These are phyloP conservation scores for Lasiosphaeris hirsuta DNA, from an alignment of 495 filamentous ascomycete genomes.

Conservation along the genomic window DNA sequence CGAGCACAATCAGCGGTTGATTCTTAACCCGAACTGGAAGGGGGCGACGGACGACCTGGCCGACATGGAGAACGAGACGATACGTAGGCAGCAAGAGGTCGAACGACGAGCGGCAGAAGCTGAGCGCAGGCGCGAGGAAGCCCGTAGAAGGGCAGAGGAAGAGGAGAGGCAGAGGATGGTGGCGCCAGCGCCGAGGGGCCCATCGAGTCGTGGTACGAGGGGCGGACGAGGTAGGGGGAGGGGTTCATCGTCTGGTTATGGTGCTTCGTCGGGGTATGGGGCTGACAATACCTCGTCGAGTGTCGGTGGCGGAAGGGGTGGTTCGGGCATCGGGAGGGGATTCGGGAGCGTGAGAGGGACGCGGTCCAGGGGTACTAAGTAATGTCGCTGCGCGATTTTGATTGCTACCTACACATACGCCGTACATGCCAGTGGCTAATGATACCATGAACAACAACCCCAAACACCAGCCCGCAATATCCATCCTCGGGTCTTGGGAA, in stretches of 20 bases:
- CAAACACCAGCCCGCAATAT: background rate
- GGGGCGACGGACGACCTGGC: constrained; percentile 79
- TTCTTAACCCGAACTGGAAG: constrained; percentile 85
- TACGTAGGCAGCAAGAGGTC: constrained; percentile 65
- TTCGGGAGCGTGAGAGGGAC: constrained; percentile 25
- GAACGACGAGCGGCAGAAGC: constrained; percentile 73
- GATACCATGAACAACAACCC: background rate
- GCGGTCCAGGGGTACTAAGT: constrained; percentile 5
- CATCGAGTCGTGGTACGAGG: constrained; percentile 21
- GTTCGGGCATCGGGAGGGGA: constrained; percentile 42
- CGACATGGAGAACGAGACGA: constrained; percentile 75
- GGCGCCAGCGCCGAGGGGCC: constrained; percentile 32
- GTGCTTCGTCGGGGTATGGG: constrained; percentile 26
- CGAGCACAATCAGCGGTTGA: constrained; percentile 91
- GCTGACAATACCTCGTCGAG: constrained; percentile 31
- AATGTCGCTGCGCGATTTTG: background rate
- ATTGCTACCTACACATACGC: background rate
- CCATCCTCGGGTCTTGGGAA: background rate
- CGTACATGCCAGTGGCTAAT: background rate
- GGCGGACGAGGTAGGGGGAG: constrained; percentile 20
- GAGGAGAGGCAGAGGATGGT: constrained; percentile 55
- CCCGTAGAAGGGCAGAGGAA: constrained; percentile 65
- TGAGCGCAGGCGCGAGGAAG: constrained; percentile 70
- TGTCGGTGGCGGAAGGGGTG: constrained; percentile 26
- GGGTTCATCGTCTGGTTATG: background rate